Conservation (phyloP, 768 basidiomycete genomes). For the Hortiboletus flavorubellus region DNA sequence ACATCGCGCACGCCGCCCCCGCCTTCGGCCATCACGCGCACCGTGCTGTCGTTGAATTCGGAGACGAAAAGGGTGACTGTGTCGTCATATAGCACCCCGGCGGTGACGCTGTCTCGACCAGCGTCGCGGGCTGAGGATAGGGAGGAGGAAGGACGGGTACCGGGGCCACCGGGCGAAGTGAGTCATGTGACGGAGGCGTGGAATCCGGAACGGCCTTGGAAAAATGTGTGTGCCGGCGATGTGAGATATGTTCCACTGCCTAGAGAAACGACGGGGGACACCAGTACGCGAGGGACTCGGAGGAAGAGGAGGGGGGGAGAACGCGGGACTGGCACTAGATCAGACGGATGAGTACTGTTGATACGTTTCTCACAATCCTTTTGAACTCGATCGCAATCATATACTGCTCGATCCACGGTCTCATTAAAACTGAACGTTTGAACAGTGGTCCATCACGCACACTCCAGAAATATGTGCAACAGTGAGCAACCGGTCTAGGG, state of each 20-base stretch:
- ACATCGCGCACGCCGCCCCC: constrained; percentile 16
- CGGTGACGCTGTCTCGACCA: constrained; percentile 31
- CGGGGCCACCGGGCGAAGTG: constrained; percentile 37
- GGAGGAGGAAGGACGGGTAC: constrained; percentile 39
- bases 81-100: constrained; percentile 46
- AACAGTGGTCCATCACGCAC: too few relatives aligned
- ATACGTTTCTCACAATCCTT: background rate
- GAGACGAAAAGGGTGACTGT: constrained; percentile 51
- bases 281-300: background rate
- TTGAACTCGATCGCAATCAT: background rate
- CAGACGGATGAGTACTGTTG: background rate
- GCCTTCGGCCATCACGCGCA: constrained; percentile 44
- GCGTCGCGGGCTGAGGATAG: constrained; percentile 35
- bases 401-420: background rate
- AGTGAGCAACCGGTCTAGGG: too few relatives aligned
- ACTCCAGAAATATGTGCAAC: too few relatives aligned
- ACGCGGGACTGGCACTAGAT: background rate
- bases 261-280: background rate
- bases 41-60: constrained; percentile 56
- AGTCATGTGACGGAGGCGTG: constrained; percentile 30
- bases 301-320: constrained; percentile 3
- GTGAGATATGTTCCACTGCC: constrained; percentile 38
- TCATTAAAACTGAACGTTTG: too few relatives aligned
- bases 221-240: constrained; percentile 36
- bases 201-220: constrained; percentile 41